Percentiles rank a stretch among this genome's conserved stretches.
Evolutionary conservation across 2,329 filamentous ascomycete genomes (phyloP).

Genomic region (Laburnicola sp.): DNA sequence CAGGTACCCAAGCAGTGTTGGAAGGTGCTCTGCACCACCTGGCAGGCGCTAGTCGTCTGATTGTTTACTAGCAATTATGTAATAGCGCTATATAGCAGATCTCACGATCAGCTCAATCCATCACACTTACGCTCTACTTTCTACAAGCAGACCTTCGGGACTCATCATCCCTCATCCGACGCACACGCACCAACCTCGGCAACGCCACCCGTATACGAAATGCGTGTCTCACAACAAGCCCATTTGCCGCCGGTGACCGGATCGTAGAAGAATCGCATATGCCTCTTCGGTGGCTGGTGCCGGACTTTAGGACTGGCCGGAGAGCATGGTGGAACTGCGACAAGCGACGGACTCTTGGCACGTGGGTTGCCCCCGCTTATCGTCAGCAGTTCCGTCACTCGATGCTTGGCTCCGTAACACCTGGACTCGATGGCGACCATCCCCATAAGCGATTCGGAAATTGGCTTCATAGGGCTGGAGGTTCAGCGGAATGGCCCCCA

Average conservation of each 20-base stretch:
- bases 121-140: too few species aligned
- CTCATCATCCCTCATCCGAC: too few species aligned
- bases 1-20: too few species aligned
- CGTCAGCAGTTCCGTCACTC: background rate
- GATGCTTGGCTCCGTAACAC: background rate
- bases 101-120: too few species aligned
- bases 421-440: background rate
- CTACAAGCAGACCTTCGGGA: too few species aligned
- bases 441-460: background rate
- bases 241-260: background rate
- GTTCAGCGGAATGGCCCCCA: conserved; percentile 2
- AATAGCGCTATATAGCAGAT: too few species aligned
- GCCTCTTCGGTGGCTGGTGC: background rate
- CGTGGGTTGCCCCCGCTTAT: background rate
- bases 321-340: background rate
- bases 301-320: background rate
- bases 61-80: too few species aligned
- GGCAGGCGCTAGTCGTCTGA: too few species aligned
- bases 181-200: too few species aligned
- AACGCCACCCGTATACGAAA: background rate
- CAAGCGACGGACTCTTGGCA: conserved; percentile 6
- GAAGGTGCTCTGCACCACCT: too few species aligned
- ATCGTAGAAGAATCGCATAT: background rate
- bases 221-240: background rate
- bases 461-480: background rate